A percentile compares a stretch with the other conserved stretches of the same genome.
Conservation (phyloP, 306 rosid species). For the Bauhinia variegata region DNA sequence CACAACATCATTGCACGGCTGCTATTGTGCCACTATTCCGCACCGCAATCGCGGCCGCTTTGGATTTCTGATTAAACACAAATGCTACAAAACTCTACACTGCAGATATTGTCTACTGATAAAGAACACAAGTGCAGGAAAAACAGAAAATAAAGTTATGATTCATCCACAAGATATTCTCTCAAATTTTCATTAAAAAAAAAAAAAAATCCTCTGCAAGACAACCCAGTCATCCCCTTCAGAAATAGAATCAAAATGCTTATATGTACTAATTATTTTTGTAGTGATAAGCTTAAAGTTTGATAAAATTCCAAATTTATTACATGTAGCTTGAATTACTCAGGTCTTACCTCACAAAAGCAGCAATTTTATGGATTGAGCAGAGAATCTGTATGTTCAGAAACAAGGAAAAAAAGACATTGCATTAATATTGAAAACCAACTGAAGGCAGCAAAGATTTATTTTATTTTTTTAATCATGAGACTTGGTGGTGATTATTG, state of each 20-base stretch:
- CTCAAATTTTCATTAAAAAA: no score
- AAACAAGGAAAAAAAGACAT: background rate
- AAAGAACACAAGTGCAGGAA: no score
- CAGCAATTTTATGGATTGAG: background rate
- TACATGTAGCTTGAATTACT: background rate
- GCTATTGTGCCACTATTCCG: no score
- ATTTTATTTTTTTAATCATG: background rate
- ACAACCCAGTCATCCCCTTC: background rate
- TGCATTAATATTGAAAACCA: background rate
- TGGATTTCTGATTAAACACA: no score
- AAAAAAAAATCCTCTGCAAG: no score
- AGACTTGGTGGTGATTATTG: no score
- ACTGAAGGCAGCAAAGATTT: constrained; percentile 14
- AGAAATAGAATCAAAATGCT: background rate
- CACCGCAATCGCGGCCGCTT: no score
- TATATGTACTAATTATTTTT: background rate
- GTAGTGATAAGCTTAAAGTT: background rate
- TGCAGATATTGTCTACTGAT: no score
- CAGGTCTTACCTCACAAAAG: background rate
- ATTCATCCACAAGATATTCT: no score
- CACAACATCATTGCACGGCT: no score
- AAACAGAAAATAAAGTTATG: no score
- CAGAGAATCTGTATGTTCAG: background rate
- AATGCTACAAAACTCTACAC: no score
- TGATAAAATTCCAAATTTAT: background rate